Evolutionary conservation across 1,139 yeast genomes (phyloP).

Genomic region (Yamadazyma blattariae): DNA sequence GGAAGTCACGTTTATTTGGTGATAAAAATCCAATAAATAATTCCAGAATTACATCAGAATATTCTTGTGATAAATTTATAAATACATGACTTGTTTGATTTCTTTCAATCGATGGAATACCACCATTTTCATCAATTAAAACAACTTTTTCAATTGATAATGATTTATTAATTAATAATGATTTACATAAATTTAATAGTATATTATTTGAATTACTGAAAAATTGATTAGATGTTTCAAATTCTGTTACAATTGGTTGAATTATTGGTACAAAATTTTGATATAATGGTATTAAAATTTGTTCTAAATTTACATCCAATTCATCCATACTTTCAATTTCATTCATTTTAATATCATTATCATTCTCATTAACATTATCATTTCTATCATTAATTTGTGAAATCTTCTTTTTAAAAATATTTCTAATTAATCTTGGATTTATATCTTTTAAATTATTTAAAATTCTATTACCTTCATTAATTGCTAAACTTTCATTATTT

Average conservation of each 20-base stretch:
- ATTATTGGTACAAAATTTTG: slow-evolving; percentile 57
- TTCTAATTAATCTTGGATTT: slow-evolving; percentile 26
- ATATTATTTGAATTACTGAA: slow-evolving; percentile 34
- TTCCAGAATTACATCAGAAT: slow-evolving; percentile 61
- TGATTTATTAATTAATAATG: slow-evolving; percentile 24
- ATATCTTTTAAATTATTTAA: slow-evolving; percentile 24
- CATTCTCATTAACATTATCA: too few relatives aligned
- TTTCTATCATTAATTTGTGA: too few relatives aligned
- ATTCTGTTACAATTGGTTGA: slow-evolving; percentile 54
- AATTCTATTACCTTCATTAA: slow-evolving; percentile 32
- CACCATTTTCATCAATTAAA: slow-evolving; percentile 78
- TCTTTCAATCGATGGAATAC: slow-evolving; percentile 85
- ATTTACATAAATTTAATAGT: slow-evolving; percentile 24
- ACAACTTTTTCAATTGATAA: slow-evolving; percentile 75
- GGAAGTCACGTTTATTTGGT: slow-evolving; percentile 46
- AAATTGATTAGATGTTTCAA: slow-evolving; percentile 26
- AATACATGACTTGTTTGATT: slow-evolving; percentile 83
- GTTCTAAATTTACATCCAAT: slow-evolving; percentile 21
- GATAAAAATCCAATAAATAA: slow-evolving; percentile 51
- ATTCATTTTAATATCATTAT: slow-evolving; percentile 16
- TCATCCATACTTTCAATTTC: too few relatives aligned
- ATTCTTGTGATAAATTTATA: slow-evolving; percentile 83
- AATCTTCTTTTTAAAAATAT: slow-evolving; percentile 21
- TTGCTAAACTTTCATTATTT: slow-evolving; percentile 28
- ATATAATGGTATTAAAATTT: slow-evolving; percentile 38